Percentiles rank a stretch among this genome's conserved stretches.
Evolutionary conservation across 163 green algal species (phyloP).

Genomic region (Smithsoniella earleae): DNA sequence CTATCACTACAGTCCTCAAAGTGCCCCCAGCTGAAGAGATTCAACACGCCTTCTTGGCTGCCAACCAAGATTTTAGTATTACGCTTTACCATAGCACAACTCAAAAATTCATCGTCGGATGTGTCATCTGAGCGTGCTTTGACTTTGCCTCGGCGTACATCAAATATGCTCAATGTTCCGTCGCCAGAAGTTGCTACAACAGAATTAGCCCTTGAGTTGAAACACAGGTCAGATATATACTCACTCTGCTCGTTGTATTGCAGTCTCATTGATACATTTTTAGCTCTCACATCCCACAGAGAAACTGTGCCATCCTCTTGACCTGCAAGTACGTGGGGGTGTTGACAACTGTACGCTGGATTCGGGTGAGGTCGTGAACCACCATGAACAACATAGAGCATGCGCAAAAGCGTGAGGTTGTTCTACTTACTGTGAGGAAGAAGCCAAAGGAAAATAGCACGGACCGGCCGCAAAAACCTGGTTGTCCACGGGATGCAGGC

Average conservation of each 20-base stretch:
- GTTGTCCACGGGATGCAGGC: no score
- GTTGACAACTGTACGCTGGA: no score
- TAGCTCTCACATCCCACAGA: neutral
- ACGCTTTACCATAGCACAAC: neutral
- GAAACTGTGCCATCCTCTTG: neutral
- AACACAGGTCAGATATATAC: conserved; percentile 2
- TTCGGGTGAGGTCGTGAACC: no score
- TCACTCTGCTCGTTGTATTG: neutral
- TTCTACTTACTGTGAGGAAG: no score
- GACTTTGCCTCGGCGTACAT: neutral
- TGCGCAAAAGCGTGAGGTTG: no score
- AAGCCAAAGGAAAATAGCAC: no score
- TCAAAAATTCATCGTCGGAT: neutral
- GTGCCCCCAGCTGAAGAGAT: conserved; percentile 30
- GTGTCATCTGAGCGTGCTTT: conserved; percentile 8
- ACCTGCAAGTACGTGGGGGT: no score
- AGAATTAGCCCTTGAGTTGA: neutral
- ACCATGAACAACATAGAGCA: no score
- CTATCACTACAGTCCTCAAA: conserved; percentile 28
- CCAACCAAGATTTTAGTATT: neutral
- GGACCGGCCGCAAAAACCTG: no score
- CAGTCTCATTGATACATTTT: neutral
- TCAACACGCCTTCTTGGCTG: conserved; percentile 16
- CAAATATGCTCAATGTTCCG: conserved; percentile 7
- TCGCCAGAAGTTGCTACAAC: conserved; percentile 21